Evolutionary conservation across 768 basidiomycete species (phyloP).

Genomic region (Chalciporus pseudorubinellus): DNA sequence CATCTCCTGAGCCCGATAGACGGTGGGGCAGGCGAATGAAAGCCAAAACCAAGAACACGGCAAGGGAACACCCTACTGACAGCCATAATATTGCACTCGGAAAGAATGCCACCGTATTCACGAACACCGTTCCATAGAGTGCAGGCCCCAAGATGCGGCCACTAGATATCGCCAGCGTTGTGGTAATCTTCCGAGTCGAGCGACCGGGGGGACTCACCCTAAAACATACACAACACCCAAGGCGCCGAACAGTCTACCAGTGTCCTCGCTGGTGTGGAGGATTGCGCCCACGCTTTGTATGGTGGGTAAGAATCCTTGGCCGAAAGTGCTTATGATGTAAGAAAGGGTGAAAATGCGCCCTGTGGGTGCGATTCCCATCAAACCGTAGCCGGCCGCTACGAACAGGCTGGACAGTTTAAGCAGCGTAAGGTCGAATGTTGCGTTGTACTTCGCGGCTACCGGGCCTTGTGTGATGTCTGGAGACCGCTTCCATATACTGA

Average conservation of each 20-base stretch:
- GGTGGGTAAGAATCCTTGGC: background rate
- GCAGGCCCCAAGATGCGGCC: background rate
- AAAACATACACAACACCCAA: conserved; percentile 5
- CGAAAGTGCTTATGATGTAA: background rate
- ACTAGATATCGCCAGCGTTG: background rate
- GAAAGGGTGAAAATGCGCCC: conserved; percentile 1
- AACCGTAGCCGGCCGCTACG: background rate
- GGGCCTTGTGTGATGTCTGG: too few species aligned
- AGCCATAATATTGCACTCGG: conserved; percentile 2
- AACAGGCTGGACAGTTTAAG: background rate
- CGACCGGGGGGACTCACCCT: background rate
- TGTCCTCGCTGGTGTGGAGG: background rate
- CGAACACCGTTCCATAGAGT: background rate
- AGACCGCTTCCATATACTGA: background rate
- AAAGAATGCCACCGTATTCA: background rate
- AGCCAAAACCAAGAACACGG: background rate
- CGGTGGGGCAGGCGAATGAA: background rate
- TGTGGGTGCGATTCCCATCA: conserved; percentile 2
- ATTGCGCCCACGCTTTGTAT: background rate
- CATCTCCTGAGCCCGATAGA: background rate
- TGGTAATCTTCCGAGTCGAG: background rate
- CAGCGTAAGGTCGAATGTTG: background rate
- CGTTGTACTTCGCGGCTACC: background rate
- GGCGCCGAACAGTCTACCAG: background rate
- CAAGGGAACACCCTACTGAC: background rate